Percentiles rank a stretch among this genome's conserved stretches.
phyloP scores from a whole-genome alignment of 371 early-diverging fungal genomes.

The Syncephalastrum monosporum region DNA sequence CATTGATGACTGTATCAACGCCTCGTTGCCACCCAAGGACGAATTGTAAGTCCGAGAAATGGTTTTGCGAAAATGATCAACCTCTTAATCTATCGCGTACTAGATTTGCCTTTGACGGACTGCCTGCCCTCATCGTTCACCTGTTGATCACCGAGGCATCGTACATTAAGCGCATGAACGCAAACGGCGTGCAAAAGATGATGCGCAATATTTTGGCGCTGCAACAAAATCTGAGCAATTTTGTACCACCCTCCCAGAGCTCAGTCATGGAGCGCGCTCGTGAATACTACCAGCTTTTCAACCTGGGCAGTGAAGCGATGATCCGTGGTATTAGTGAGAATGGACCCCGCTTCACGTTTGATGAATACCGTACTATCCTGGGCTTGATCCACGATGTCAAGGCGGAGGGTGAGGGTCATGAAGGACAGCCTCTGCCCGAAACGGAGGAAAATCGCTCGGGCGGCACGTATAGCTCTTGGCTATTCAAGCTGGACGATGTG shows the following conservation, averaged over 20 bases:
- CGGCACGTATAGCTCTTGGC: slow-evolving; percentile 39
- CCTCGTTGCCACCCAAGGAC: slow-evolving; percentile 63
- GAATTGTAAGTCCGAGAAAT: slow-evolving; percentile 43
- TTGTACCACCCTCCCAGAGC: slow-evolving; percentile 65
- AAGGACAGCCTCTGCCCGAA: not conserved
- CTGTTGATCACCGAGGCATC: slow-evolving; percentile 68
- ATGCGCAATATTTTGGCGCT: slow-evolving; percentile 79
- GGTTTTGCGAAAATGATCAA: too few species aligned
- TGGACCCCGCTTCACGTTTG: slow-evolving; percentile 47
- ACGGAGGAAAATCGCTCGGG: slow-evolving; percentile 15
- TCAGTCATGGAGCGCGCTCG: slow-evolving; percentile 69
- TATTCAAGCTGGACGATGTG: slow-evolving; percentile 42
- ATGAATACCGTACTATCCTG: slow-evolving; percentile 48
- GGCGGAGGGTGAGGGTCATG: slow-evolving; percentile 3
- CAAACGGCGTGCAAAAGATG: slow-evolving; percentile 77
- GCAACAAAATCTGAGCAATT: slow-evolving; percentile 86
- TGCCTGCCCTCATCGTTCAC: slow-evolving; percentile 74
- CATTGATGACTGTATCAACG: slow-evolving; percentile 70
- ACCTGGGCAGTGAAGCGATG: slow-evolving; percentile 57
- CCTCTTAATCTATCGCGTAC: not conserved
- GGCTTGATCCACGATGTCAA: slow-evolving; percentile 43
- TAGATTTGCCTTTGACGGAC: slow-evolving; percentile 82
- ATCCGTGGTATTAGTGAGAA: slow-evolving; percentile 41
- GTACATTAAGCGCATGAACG: slow-evolving; percentile 74
- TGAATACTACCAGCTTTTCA: slow-evolving; percentile 73